Conservation (phyloP, 495 filamentous ascomycete species). For the Cairneyella variabilis region DNA sequence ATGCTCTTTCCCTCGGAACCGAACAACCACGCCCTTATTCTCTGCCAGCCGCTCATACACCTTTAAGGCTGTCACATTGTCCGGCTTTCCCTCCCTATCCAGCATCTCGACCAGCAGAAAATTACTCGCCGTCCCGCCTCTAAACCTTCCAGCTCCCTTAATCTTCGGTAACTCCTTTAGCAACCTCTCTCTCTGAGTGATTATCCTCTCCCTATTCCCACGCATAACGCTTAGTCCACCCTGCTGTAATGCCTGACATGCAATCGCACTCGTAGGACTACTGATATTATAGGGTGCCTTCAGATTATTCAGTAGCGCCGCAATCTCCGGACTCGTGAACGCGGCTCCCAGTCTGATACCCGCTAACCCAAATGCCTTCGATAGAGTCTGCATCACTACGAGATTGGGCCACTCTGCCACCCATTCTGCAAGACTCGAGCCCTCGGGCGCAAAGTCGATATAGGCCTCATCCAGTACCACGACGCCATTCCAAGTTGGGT, state of each 20-base stretch:
- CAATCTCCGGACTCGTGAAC: slow-evolving; percentile 56
- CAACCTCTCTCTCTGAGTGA: slow-evolving; percentile 73
- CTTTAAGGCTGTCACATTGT: slow-evolving; percentile 70
- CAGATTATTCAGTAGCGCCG: slow-evolving; percentile 74
- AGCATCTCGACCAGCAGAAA: slow-evolving; percentile 89
- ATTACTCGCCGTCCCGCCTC: slow-evolving; percentile 78
- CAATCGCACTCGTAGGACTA: slow-evolving; percentile 79
- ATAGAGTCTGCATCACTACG: slow-evolving; percentile 95
- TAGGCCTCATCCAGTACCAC: slow-evolving; percentile 95
- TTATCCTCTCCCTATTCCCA: slow-evolving; percentile 58
- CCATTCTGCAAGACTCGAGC: slow-evolving; percentile 85
- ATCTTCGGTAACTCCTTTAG: slow-evolving; percentile 70
- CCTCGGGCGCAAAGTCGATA: slow-evolving; percentile 84
- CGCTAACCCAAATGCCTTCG: slow-evolving; percentile 93
- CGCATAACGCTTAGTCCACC: slow-evolving; percentile 69
- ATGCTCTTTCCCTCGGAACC: slow-evolving; percentile 88
- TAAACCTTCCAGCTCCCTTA: slow-evolving; percentile 72
- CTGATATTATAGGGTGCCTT: slow-evolving; percentile 97
- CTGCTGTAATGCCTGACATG: slow-evolving; percentile 61
- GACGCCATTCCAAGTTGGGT: slow-evolving; percentile 93
- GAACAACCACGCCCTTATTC: slow-evolving; percentile 82
- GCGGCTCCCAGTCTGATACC: slow-evolving; percentile 77
- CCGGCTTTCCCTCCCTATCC: slow-evolving; percentile 64
- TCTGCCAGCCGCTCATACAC: slow-evolving; percentile 85
- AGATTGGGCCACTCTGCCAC: slow-evolving; percentile 92